Conservation (phyloP, 2,329 filamentous ascomycete genomes). For the Nothomitra cinnamomea region DNA sequence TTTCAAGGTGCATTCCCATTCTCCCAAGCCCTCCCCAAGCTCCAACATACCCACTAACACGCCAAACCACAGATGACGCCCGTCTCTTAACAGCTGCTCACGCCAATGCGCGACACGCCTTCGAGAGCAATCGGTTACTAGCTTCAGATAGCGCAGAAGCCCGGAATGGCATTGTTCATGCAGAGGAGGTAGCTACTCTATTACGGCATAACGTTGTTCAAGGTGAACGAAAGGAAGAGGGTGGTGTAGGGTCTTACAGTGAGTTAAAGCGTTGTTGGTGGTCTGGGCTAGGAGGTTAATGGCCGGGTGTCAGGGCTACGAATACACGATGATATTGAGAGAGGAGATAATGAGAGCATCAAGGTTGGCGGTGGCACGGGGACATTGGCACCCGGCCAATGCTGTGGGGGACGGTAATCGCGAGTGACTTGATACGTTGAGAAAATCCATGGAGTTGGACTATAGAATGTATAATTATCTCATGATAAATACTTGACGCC, state of each 20-base stretch:
- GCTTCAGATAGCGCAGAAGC: slow-evolving; percentile 40
- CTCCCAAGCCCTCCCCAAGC: slow-evolving; percentile 1
- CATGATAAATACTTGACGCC: not conserved
- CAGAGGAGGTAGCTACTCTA: slow-evolving; percentile 66
- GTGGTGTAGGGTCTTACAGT: slow-evolving; percentile 39
- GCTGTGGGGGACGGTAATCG: slow-evolving; percentile 6
- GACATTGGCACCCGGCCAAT: not conserved
- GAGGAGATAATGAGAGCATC: slow-evolving; percentile 83
- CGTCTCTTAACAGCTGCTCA: slow-evolving; percentile 53
- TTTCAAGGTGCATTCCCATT: slow-evolving; percentile 49
- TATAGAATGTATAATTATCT: not conserved
- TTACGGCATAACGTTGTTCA: slow-evolving; percentile 78
- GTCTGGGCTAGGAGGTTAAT: not conserved
- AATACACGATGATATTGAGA: slow-evolving; percentile 82
- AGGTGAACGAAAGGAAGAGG: slow-evolving; percentile 38
- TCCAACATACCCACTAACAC: slow-evolving; percentile 10
- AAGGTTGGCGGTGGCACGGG: slow-evolving; percentile 28
- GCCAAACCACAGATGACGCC: slow-evolving; percentile 44
- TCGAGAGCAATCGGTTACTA: slow-evolving; percentile 48
- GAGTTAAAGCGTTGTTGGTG: slow-evolving; percentile 19
- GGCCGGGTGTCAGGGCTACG: slow-evolving; percentile 43
- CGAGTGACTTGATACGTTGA: not conserved
- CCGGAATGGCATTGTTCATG: slow-evolving; percentile 53
- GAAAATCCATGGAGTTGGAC: not conserved
- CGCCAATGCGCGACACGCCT: slow-evolving; percentile 52